Conservation (phyloP, 345 rosid genomes). For the Punica granatum region DNA sequence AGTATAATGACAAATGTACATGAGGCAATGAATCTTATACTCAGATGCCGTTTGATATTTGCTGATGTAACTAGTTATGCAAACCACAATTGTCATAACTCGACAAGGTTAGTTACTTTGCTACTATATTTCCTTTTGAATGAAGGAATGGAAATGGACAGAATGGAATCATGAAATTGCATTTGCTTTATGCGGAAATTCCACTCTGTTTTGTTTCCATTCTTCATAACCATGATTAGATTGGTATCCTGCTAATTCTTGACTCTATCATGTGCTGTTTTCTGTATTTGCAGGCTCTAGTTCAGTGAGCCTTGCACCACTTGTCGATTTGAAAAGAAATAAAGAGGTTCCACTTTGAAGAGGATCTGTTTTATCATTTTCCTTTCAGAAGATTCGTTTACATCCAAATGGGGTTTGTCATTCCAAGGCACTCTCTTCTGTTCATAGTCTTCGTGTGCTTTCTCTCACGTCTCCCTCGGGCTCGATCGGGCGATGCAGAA, state of each 20-base stretch:
- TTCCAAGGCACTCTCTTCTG: conserved; percentile 25
- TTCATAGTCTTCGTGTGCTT: conserved; percentile 15
- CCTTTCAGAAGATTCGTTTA: not conserved
- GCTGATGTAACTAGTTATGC: not conserved
- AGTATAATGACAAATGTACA: not conserved
- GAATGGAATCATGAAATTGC: not conserved
- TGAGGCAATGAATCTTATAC: not conserved
- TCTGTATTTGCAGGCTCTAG: not conserved
- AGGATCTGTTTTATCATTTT: not conserved
- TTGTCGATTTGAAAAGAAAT: conserved; percentile 1
- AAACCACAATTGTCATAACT: not conserved
- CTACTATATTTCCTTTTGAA: not conserved
- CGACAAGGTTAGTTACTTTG: not conserved
- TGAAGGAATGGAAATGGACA: not conserved
- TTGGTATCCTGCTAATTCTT: not conserved
- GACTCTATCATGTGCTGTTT: not conserved
- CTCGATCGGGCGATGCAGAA: conserved; percentile 53
- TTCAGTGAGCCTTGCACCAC: not conserved
- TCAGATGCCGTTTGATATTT: not conserved
- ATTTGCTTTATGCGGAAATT: not conserved
- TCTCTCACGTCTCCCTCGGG: conserved; percentile 30
- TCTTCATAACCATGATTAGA: not conserved
- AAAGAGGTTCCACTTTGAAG: conserved; percentile 1
- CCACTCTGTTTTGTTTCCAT: not conserved
- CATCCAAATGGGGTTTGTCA: conserved; percentile 17